A percentile compares a stretch with the other conserved stretches of the same genome.
phyloP scores from a whole-genome alignment of 2,329 filamentous ascomycete genomes.

The Thielaviopsis ethacetica region DNA sequence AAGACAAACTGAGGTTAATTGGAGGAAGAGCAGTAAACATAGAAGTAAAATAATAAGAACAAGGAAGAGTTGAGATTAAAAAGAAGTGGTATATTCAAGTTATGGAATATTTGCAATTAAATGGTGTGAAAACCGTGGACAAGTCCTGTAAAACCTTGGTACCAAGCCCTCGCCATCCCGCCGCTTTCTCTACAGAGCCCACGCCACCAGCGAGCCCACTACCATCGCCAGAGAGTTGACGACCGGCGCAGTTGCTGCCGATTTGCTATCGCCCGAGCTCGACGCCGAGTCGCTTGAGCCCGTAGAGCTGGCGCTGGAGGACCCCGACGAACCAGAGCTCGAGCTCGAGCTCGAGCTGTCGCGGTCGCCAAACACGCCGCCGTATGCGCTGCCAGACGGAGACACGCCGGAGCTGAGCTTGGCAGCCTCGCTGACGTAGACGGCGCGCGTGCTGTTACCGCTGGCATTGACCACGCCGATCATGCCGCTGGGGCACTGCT shows the following conservation, averaged over 20 bases:
- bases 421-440: conserved; percentile 6
- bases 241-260: no score
- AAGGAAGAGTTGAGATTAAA: no score
- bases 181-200: neutral
- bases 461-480: conserved; percentile 18
- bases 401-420: neutral
- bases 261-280: neutral
- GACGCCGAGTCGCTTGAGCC: neutral
- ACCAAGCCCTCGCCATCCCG: no score
- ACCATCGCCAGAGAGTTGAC: neutral
- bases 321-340: no score
- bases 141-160: no score
- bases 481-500: conserved; percentile 20
- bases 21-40: no score
- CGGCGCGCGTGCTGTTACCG: conserved; percentile 13
- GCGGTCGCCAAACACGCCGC: conserved; percentile 4
- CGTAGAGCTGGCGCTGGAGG: neutral
- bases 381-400: neutral
- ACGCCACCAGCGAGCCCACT: neutral
- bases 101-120: no score
- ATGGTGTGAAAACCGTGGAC: no score
- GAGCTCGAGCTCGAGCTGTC: neutral
- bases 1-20: no score
- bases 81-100: no score
- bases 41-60: no score